Evolutionary conservation across 2,329 filamentous ascomycete genomes (phyloP).

Genomic region (Tolypocladium inflatum): DNA sequence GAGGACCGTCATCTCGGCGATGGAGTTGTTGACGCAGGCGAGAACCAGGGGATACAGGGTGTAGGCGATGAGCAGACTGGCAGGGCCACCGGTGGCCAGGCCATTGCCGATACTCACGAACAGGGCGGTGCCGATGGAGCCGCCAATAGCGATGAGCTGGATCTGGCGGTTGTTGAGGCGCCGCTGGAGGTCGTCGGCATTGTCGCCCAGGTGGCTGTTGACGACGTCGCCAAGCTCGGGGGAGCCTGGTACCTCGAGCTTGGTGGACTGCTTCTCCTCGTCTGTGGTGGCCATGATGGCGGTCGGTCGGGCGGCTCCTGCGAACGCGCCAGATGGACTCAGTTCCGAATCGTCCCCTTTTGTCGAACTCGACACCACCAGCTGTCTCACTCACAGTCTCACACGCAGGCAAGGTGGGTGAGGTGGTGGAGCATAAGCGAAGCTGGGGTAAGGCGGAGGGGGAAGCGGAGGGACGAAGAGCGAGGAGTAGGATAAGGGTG

Average conservation of each 20-base stretch:
- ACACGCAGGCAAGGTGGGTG: background rate
- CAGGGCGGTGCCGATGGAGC: conserved; percentile 47
- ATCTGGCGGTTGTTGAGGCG: conserved; percentile 45
- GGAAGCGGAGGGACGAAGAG: background rate
- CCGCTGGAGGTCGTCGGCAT: conserved; percentile 31
- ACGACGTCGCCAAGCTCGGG: conserved; percentile 15
- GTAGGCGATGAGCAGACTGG: conserved; percentile 49
- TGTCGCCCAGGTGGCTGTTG: conserved; percentile 16
- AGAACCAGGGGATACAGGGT: conserved; percentile 45
- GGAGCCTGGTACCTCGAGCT: conserved; percentile 12
- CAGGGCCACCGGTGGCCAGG: conserved; percentile 31
- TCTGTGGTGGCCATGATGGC: conserved; percentile 12
- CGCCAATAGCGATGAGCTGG: conserved; percentile 49
- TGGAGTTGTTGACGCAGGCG: conserved; percentile 53
- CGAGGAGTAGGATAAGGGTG: background rate
- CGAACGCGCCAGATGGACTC: background rate
- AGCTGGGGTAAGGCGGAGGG: background rate
- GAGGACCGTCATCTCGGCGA: conserved; percentile 55
- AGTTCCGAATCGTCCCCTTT: background rate
- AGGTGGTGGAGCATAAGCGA: background rate
- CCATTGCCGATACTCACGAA: conserved; percentile 55
- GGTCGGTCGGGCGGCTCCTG: background rate
- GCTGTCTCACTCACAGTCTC: background rate
- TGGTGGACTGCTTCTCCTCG: conserved; percentile 16
- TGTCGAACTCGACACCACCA: background rate